These are phyloP conservation scores for Nectriaceae sp. DNA, from an alignment of 2,329 filamentous ascomycete species.

Conservation along the genomic window DNA sequence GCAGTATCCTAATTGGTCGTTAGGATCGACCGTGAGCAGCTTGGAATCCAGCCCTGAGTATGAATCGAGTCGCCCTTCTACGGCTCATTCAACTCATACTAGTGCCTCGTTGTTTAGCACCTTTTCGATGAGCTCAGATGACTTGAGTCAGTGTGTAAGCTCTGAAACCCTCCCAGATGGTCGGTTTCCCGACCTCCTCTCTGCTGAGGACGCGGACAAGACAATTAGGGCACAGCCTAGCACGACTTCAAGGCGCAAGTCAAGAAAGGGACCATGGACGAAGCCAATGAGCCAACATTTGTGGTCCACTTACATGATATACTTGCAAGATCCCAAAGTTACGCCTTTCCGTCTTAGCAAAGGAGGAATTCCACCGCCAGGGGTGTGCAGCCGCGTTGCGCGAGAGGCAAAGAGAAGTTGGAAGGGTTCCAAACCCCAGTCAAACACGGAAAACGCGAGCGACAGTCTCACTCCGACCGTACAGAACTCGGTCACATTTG, in stretches of 20 bases:
- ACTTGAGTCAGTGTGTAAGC: slow-evolving; percentile 53
- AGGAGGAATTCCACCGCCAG: slow-evolving; percentile 64
- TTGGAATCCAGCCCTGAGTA: slow-evolving; percentile 61
- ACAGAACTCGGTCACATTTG: slow-evolving; percentile 48
- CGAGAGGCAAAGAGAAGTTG: slow-evolving; percentile 66
- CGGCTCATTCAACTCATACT: slow-evolving; percentile 60
- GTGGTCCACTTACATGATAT: slow-evolving; percentile 66
- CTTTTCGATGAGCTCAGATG: slow-evolving; percentile 58
- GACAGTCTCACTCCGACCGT: slow-evolving; percentile 58
- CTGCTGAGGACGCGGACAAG: slow-evolving; percentile 32
- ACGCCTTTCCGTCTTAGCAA: slow-evolving; percentile 67
- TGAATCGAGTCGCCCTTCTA: slow-evolving; percentile 61
- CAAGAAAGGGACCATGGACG: slow-evolving; percentile 62
- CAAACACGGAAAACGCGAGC: slow-evolving; percentile 42
- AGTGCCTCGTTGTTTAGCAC: slow-evolving; percentile 59
- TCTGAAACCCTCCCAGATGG: slow-evolving; percentile 42
- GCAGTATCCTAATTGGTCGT: slow-evolving; percentile 60
- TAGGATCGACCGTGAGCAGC: slow-evolving; percentile 57
- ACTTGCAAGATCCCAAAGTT: slow-evolving; percentile 67
- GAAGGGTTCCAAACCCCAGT: slow-evolving; percentile 57
- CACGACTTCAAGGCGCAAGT: slow-evolving; percentile 27
- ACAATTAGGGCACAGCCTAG: slow-evolving; percentile 30
- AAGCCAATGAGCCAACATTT: slow-evolving; percentile 66
- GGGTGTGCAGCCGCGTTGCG: slow-evolving; percentile 66
- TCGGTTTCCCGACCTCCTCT: slow-evolving; percentile 24